A percentile compares a stretch with the other conserved stretches of the same genome.
phyloP scores from a whole-genome alignment of 306 rosid genomes.

The Prunus padus region DNA sequence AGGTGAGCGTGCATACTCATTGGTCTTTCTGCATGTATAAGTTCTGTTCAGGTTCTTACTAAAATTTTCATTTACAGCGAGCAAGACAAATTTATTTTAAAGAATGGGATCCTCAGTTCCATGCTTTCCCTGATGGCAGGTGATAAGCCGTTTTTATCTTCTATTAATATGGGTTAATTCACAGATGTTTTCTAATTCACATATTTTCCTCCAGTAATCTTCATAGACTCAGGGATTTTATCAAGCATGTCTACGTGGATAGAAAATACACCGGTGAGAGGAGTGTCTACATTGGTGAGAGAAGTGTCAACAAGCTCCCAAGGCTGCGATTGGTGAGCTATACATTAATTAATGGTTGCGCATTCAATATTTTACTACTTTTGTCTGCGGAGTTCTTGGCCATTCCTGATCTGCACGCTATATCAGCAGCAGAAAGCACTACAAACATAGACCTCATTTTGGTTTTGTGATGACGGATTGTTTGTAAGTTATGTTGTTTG shows the following conservation, averaged over 20 bases:
- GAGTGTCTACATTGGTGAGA: constrained; percentile 48
- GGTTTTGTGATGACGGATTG: background rate
- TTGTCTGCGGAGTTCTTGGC: background rate
- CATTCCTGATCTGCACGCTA: background rate
- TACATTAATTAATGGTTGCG: background rate
- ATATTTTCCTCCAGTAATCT: constrained; percentile 56
- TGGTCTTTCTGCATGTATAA: constrained; percentile 3
- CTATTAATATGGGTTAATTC: constrained; percentile 3
- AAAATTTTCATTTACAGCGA: constrained; percentile 43
- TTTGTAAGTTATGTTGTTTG: constrained; percentile 2
- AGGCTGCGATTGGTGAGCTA: constrained; percentile 60
- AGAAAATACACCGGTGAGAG: constrained; percentile 67
- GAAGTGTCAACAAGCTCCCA: constrained; percentile 35
- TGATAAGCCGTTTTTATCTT: constrained; percentile 23
- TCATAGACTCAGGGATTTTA: constrained; percentile 63
- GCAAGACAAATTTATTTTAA: constrained; percentile 72
- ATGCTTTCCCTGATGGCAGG: constrained; percentile 69
- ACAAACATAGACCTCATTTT: background rate
- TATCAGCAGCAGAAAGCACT: background rate
- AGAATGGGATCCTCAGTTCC: constrained; percentile 63
- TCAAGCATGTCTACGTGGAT: constrained; percentile 69
- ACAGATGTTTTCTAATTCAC: constrained; percentile 33
- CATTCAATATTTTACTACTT: background rate
- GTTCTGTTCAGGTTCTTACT: constrained; percentile 15
- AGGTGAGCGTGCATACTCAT: constrained; percentile 41